phyloP scores from a whole-genome alignment of 352 stramenopile genomes.

The Globisporangium carolinianum region DNA sequence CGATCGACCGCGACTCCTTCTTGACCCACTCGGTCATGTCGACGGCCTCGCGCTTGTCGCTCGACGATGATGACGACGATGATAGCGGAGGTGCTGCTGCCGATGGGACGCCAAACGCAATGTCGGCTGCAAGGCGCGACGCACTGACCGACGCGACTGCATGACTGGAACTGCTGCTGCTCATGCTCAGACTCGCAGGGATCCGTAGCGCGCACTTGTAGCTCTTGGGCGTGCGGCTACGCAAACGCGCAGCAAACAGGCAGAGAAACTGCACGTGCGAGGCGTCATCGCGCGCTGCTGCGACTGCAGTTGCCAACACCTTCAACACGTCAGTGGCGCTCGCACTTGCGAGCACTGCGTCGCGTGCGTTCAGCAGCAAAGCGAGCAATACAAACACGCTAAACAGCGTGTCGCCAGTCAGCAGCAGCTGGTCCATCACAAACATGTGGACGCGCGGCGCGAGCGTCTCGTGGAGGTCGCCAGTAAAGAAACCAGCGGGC shows the following conservation, averaged over 20 bases:
- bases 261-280: conserved; percentile 52
- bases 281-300: conserved; percentile 23
- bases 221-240: conserved; percentile 49
- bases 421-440: conserved; percentile 74
- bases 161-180: too few species aligned
- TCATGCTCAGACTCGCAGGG: too few species aligned
- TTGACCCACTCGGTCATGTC: conserved; percentile 81
- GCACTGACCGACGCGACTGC: conserved; percentile 28
- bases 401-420: conserved; percentile 64
- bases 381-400: conserved; percentile 67
- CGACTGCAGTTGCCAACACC: conserved; percentile 32
- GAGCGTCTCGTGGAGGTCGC: conserved; percentile 62
- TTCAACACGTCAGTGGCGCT: conserved; percentile 32
- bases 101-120: conserved; percentile 39
- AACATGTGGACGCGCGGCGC: conserved; percentile 51
- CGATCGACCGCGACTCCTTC: conserved; percentile 64
- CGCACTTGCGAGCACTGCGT: conserved; percentile 25
- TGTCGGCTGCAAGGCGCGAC: conserved; percentile 45
- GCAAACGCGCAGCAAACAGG: conserved; percentile 49
- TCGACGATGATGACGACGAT: background rate
- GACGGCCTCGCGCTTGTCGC: conserved; percentile 25
- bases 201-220: conserved; percentile 57
- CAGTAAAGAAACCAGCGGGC: conserved; percentile 48
- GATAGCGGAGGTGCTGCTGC: conserved; percentile 3
- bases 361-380: conserved; percentile 35